Evolutionary conservation across 148 eudicot genomes (phyloP), one percentile per base, ranked within the genome.

Genomic region (Persicaria maculosa): DNA sequence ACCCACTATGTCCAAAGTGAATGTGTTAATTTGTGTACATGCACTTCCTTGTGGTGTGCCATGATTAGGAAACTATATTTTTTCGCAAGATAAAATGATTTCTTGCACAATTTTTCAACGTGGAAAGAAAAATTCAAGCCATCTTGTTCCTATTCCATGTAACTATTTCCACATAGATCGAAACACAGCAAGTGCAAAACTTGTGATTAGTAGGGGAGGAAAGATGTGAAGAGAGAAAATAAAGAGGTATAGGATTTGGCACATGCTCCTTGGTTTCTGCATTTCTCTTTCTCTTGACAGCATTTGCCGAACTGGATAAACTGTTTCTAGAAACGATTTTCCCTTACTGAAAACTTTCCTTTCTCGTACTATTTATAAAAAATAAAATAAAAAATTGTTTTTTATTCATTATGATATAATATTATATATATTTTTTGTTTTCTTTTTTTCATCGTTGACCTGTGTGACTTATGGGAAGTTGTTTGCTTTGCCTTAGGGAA

Each of bases 401-500:
- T 31, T 1, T 31, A 59, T 20, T 59, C 44, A 31, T 62, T 62
- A 25, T 62, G 14, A 31, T 62, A 0, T 31, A 25, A 10, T 3
- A 0, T 57, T n/a, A n/a, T n/a, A n/a, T n/a, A n/a, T n/a, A n/a
- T n/a, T 31, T 22, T 14, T 11, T 62, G 6, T 22, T 52, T 4
- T 62, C 6, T 62, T 11, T 4, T 25, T 62, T 61, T 25, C 16
- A 25, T 62, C 31, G 68, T 31, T 62, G 68, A 6, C 68, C 43
- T 25, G 25, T 59, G 44, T 74, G 59, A 14, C 20, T 52, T 12
- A 22, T 73, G 44, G 45, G 1, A 16, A 55, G 46, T 65, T 55
- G 65, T 67, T 77, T 44, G 71, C 75, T 46, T 69, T 72, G 68
- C 31, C 79, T 65, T 65, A 92, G 98, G 98, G 44, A 76, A 84